Base-by-base conservation (phyloP, 192 early-diverging fungal species). In the Mortierella claussenii region DNA sequence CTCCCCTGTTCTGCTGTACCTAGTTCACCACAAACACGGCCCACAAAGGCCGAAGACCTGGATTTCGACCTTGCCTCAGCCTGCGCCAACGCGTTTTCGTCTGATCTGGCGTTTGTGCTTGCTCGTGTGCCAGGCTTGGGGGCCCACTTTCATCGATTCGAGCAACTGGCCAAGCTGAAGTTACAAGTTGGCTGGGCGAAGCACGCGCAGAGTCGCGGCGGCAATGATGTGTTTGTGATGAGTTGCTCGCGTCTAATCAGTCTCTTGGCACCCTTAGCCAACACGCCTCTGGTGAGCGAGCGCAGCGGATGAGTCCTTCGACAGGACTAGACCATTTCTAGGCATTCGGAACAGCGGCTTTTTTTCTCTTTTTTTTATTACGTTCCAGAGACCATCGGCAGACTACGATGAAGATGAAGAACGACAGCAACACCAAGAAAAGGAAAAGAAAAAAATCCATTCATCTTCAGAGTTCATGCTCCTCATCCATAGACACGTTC, bases 201-300 rank as follows among this genome's bases (percentile, higher is more conserved):
- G 51, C 70, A 75, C 54, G 70, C 70, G n/a, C 70, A 75, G 51
- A 75, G 70, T 26, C 62, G 70, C 18, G 70, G 70, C 27, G 70
- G 70, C 1, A 75, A 75, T 48, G 70, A 75, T 43, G 70, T 75
- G 8, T 75, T 75, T 75, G 70, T 75, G 20, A 75, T 75, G 70
- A 75, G 70, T 37, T 75, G 70, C 20, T 75, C 70, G 18, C 26
- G 70, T 10, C 34, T 75, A 23, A 75, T 75, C 31, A 57, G 61
- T 18, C 42, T 75, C 20, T 37, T 75, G 40, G 70, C 70, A 0
- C 70, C 70, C 3, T 36, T 75, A n/a, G 70, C 70, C 18, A 75
- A 75, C 28, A 75, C 70, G 4, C 70, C 70, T 15, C 45, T 75
- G 13, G 70, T 75, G 23, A 75, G 70, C 27, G 70, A 75, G 44